phyloP scores from a whole-genome alignment of 208 protist species.

The Leishmania major region DNA sequence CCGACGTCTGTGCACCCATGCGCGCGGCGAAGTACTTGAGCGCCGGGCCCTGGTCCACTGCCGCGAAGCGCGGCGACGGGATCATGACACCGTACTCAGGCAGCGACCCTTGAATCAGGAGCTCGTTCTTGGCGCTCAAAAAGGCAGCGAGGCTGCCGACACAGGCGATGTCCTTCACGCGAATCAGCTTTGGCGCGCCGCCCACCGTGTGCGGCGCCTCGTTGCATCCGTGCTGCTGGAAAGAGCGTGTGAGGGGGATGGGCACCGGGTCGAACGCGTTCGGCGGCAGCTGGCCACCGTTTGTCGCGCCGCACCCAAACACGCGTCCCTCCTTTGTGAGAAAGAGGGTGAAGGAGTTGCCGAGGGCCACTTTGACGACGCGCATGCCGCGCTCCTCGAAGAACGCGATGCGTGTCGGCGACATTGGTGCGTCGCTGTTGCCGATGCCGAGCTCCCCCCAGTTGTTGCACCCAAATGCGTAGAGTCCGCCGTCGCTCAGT shows the following conservation, averaged over 20 bases:
- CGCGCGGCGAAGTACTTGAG: slow-evolving; percentile 14
- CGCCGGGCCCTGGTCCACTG: slow-evolving; percentile 46
- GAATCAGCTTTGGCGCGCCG: slow-evolving; percentile 47
- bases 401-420: slow-evolving; percentile 49
- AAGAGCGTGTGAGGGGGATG: slow-evolving; percentile 55
- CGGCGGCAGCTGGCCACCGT: slow-evolving; percentile 61
- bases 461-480: slow-evolving; percentile 74
- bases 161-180: slow-evolving; percentile 68
- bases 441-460: slow-evolving; percentile 79
- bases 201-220: slow-evolving; percentile 1
- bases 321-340: slow-evolving; percentile 62
- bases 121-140: slow-evolving; percentile 57
- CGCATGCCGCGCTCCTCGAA: slow-evolving; percentile 44
- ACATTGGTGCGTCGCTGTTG: slow-evolving; percentile 59
- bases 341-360: slow-evolving; percentile 78
- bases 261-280: slow-evolving; percentile 71
- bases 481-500: slow-evolving; percentile 50
- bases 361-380: slow-evolving; percentile 56
- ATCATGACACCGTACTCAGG: slow-evolving; percentile 64
- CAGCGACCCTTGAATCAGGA: slow-evolving; percentile 68
- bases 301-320: slow-evolving; percentile 73
- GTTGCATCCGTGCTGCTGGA: slow-evolving; percentile 22
- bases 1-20: background rate
- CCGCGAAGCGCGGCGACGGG: slow-evolving; percentile 52
- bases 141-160: slow-evolving; percentile 52